phyloP scores from a whole-genome alignment of 2,329 filamentous ascomycete species.

The Parastagonospora nodorum region DNA sequence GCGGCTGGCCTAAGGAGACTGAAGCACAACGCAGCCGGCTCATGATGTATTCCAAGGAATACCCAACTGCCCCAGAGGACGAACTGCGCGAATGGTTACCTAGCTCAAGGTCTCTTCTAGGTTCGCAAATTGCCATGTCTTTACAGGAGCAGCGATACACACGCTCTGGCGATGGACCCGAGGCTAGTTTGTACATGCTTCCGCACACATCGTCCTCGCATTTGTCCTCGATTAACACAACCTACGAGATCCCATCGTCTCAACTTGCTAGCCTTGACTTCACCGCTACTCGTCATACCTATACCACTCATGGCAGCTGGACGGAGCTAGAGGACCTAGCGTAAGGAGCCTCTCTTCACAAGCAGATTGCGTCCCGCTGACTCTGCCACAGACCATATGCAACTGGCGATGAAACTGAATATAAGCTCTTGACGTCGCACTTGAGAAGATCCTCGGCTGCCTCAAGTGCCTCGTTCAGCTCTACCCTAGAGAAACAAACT shows the following conservation, averaged over 20 bases:
- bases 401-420: neutral
- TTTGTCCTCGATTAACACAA: neutral
- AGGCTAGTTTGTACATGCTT: neutral
- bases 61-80: too few species aligned
- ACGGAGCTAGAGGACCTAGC: neutral
- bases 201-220: neutral
- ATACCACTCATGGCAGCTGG: neutral
- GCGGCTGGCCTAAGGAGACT: too few species aligned
- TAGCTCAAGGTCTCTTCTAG: neutral
- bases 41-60: too few species aligned
- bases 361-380: too few species aligned
- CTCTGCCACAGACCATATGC: too few species aligned
- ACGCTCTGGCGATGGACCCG: neutral
- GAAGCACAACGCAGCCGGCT: too few species aligned
- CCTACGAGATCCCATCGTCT: neutral
- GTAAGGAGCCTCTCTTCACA: neutral
- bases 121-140: neutral
- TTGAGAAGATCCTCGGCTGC: neutral
- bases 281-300: neutral
- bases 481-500: neutral
- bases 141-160: neutral
- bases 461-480: slow-evolving; percentile 1
- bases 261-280: slow-evolving; percentile 1
- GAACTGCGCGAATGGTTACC: too few species aligned
- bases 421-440: neutral